phyloP scores from a whole-genome alignment of 495 filamentous ascomycete genomes.

The Choiromyces venosus region DNA sequence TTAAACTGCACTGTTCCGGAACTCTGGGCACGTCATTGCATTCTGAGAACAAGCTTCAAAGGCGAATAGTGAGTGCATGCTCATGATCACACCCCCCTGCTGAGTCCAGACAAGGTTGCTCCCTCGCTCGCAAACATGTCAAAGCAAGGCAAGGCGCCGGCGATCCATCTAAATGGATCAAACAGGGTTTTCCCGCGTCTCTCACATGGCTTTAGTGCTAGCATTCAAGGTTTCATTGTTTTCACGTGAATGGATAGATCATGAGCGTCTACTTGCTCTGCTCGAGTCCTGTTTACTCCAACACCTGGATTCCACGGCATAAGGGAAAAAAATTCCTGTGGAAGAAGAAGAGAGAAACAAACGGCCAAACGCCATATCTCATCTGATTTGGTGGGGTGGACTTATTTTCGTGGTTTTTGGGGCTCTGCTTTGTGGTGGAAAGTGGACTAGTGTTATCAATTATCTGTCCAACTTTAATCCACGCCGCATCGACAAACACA shows the following conservation, averaged over 20 bases:
- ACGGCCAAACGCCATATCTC: background rate
- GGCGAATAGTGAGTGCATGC: background rate
- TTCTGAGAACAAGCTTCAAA: background rate
- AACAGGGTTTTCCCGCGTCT: background rate
- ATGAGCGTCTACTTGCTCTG: background rate
- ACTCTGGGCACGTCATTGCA: background rate
- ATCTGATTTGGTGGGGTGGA: background rate
- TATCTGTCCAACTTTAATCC: background rate
- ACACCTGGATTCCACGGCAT: background rate
- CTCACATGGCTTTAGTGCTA: background rate
- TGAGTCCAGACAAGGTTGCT: background rate
- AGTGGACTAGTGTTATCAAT: background rate
- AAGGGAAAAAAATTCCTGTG: background rate
- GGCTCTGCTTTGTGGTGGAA: background rate
- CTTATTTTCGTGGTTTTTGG: background rate
- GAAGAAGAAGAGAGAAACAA: background rate
- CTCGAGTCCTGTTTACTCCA: background rate
- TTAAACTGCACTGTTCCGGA: background rate
- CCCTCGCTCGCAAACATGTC: background rate
- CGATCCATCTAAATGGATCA: background rate
- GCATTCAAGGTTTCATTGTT: background rate
- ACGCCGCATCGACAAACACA: background rate
- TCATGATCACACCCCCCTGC: background rate
- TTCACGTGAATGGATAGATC: background rate
- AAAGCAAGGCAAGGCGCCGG: background rate